These are phyloP conservation scores for Candida endomychidarum DNA, from an alignment of 805 yeast species.

Conservation along the genomic window DNA sequence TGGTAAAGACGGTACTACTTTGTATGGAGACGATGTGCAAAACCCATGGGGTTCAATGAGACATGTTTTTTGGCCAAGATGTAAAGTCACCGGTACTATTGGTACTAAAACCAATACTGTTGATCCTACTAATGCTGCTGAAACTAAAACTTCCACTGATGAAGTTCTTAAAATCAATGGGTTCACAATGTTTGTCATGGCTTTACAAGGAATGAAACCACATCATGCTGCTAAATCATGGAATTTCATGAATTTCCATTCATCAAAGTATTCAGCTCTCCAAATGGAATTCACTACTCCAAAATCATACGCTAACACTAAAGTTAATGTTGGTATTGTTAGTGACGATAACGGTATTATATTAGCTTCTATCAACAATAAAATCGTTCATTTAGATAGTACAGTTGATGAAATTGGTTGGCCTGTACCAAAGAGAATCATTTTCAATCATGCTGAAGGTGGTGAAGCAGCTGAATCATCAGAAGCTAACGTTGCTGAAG, in stretches of 20 bases:
- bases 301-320: slow-evolving; percentile 77
- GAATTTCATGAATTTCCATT: slow-evolving; percentile 91
- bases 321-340: slow-evolving; percentile 76
- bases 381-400: slow-evolving; percentile 54
- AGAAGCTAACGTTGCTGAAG: slow-evolving; percentile 32
- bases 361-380: slow-evolving; percentile 63
- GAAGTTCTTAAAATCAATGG: slow-evolving; percentile 43
- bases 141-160: slow-evolving; percentile 6
- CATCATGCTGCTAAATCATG: slow-evolving; percentile 97
- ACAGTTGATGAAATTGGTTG: slow-evolving; percentile 81
- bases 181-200: slow-evolving; percentile 85
- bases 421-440: slow-evolving; percentile 76
- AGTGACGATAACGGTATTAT: slow-evolving; percentile 63
- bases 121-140: background rate
- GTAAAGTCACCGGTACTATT: slow-evolving; percentile 65
- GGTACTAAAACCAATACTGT: slow-evolving; percentile 20
- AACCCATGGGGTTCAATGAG: slow-evolving; percentile 98
- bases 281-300: slow-evolving; percentile 97
- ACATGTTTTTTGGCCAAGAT: slow-evolving; percentile 95
- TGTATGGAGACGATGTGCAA: slow-evolving; percentile 77
- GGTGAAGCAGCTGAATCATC: slow-evolving; percentile 41
- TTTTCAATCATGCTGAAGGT: slow-evolving; percentile 49
- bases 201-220: slow-evolving; percentile 98
- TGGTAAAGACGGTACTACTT: slow-evolving; percentile 83
- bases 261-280: slow-evolving; percentile 68